These are phyloP conservation scores for Cladophialophora exuberans DNA, from an alignment of 2,329 filamentous ascomycete species.

Conservation along the genomic window DNA sequence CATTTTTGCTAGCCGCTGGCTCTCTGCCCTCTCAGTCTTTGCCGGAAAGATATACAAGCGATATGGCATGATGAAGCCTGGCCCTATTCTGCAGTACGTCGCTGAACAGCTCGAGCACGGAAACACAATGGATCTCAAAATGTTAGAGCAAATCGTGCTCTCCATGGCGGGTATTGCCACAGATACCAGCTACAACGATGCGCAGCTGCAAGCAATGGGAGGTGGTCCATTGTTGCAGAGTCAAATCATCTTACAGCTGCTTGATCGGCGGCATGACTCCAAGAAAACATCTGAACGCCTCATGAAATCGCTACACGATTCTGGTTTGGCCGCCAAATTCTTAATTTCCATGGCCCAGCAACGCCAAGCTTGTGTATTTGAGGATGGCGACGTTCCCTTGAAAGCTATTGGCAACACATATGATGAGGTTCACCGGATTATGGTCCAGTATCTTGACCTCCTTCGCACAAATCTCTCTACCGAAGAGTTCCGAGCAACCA, in stretches of 20 bases:
- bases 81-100: constrained; percentile 87
- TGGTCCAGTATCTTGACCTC: constrained; percentile 87
- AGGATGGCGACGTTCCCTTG: constrained; percentile 75
- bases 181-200: constrained; percentile 83
- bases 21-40: constrained; percentile 87
- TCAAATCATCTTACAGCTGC: constrained; percentile 76
- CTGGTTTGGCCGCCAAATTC: constrained; percentile 76
- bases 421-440: constrained; percentile 84
- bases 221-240: constrained; percentile 79
- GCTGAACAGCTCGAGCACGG: constrained; percentile 78
- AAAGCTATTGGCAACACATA: constrained; percentile 87
- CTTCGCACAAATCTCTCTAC: constrained; percentile 77
- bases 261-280: constrained; percentile 79
- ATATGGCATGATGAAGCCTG: constrained; percentile 80
- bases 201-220: constrained; percentile 84
- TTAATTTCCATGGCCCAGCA: constrained; percentile 92
- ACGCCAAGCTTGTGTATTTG: constrained; percentile 81
- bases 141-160: constrained; percentile 85
- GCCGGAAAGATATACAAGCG: constrained; percentile 86
- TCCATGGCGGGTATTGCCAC: constrained; percentile 94
- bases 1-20: constrained; percentile 85
- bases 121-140: constrained; percentile 87
- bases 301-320: constrained; percentile 76
- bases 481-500: constrained; percentile 74
- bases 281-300: constrained; percentile 76